A percentile compares a stretch with the other conserved stretches of the same genome.
Conservation (phyloP, 1,139 yeast species). For the Geotrichum reessii region DNA sequence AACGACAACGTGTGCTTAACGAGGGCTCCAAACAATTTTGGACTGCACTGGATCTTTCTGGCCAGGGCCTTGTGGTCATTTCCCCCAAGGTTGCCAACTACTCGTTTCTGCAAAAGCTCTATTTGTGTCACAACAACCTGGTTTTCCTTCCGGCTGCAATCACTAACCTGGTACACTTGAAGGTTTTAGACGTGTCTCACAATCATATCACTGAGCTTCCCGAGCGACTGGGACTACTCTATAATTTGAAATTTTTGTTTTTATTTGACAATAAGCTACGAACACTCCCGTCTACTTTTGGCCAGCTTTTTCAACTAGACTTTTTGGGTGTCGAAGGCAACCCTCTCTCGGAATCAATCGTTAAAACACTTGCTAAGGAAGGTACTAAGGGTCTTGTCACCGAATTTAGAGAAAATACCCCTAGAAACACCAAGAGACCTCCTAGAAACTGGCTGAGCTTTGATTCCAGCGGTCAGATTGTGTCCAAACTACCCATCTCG, state of each 20-base stretch:
- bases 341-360: conserved; percentile 61
- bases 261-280: conserved; percentile 80
- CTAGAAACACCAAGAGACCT: conserved; percentile 56
- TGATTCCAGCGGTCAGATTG: conserved; percentile 59
- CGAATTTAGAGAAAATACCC: conserved; percentile 76
- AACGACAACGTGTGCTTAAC: conserved; percentile 69
- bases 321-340: conserved; percentile 93
- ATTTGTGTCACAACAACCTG: conserved; percentile 80
- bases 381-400: conserved; percentile 82
- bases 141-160: conserved; percentile 64
- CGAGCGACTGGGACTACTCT: conserved; percentile 74
- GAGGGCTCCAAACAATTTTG: conserved; percentile 77
- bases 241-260: conserved; percentile 72
- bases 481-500: conserved; percentile 25
- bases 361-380: conserved; percentile 65
- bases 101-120: conserved; percentile 78
- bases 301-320: conserved; percentile 76
- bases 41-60: conserved; percentile 91
- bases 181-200: conserved; percentile 80
- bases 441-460: conserved; percentile 80
- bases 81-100: conserved; percentile 75
- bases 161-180: conserved; percentile 61
- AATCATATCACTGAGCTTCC: conserved; percentile 71
- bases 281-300: conserved; percentile 76
- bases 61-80: conserved; percentile 71